Percentiles rank a stretch among this genome's conserved stretches.
Conservation (phyloP, 2,329 filamentous ascomycete species). For the Pseudopyricularia cyperi region DNA sequence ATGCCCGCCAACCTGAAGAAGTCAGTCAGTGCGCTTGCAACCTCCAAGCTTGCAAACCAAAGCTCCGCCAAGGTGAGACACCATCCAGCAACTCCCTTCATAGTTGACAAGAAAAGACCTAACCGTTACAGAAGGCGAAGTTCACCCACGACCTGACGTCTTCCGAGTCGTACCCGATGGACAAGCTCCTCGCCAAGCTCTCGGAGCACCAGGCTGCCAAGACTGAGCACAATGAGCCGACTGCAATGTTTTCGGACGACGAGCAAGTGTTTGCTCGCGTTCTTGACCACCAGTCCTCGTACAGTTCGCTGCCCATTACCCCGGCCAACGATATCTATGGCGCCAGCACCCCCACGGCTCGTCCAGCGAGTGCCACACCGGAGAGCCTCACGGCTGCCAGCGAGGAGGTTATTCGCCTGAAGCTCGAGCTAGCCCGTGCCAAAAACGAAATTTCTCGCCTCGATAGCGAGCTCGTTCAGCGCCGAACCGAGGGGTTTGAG, state of each 20-base stretch:
- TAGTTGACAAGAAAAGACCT: constrained; percentile 4
- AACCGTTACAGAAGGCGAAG: constrained; percentile 31
- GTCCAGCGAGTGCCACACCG: constrained; percentile 36
- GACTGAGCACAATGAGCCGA: constrained; percentile 42
- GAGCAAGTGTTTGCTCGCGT: constrained; percentile 18
- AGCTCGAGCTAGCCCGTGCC: constrained; percentile 58
- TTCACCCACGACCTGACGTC: constrained; percentile 26
- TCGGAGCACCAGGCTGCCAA: constrained; percentile 56
- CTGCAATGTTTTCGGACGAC: constrained; percentile 27
- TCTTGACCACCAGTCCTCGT: constrained; percentile 36
- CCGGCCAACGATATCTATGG: constrained; percentile 43
- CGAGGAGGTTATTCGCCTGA: constrained; percentile 54
- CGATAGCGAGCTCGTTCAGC: constrained; percentile 47
- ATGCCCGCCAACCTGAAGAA: constrained; percentile 22
- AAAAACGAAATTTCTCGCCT: constrained; percentile 58
- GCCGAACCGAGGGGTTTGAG: background rate
- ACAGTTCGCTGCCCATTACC: constrained; percentile 48
- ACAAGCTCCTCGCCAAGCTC: constrained; percentile 60
- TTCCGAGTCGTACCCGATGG: constrained; percentile 42
- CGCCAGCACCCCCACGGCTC: constrained; percentile 32
- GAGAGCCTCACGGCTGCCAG: constrained; percentile 26
- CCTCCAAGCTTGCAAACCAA: constrained; percentile 44
- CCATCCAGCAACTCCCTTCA: constrained; percentile 1
- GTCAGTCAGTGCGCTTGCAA: constrained; percentile 31
- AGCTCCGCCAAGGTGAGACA: constrained; percentile 34